These are phyloP conservation scores for Nakaseomyces bracarensis DNA, from an alignment of 1,139 yeast species.

Conservation along the genomic window DNA sequence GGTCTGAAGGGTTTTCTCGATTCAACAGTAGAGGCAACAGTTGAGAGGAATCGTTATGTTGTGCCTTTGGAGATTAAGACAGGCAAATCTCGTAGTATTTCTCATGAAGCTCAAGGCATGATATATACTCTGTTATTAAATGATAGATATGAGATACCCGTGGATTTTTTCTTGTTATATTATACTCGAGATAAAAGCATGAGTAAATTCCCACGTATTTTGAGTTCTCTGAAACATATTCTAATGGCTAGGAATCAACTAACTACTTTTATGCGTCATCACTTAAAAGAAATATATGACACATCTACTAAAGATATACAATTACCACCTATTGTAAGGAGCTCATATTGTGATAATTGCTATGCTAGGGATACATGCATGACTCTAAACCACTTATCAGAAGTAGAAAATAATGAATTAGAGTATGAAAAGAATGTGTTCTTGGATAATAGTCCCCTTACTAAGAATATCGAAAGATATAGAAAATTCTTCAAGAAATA, in stretches of 20 bases:
- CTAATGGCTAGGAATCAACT: conserved; percentile 64
- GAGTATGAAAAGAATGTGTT: conserved; percentile 8
- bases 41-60: conserved; percentile 36
- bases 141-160: conserved; percentile 67
- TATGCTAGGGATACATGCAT: conserved; percentile 56
- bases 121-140: conserved; percentile 73
- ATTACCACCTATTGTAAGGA: conserved; percentile 53
- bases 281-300: conserved; percentile 31
- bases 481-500: conserved; percentile 56
- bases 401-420: conserved; percentile 39
- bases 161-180: conserved; percentile 58
- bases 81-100: conserved; percentile 51
- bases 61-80: conserved; percentile 88
- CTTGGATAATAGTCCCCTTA: conserved; percentile 33
- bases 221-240: conserved; percentile 51
- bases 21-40: conserved; percentile 64
- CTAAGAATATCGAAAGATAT: conserved; percentile 23
- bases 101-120: conserved; percentile 83
- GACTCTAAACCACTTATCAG: conserved; percentile 54
- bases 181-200: conserved; percentile 60
- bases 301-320: conserved; percentile 16
- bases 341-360: conserved; percentile 62
- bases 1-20: conserved; percentile 92
- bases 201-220: conserved; percentile 47
- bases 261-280: conserved; percentile 50